phyloP scores from a whole-genome alignment of 139 green algal genomes.

The Pseudopediastrum boryanum region DNA sequence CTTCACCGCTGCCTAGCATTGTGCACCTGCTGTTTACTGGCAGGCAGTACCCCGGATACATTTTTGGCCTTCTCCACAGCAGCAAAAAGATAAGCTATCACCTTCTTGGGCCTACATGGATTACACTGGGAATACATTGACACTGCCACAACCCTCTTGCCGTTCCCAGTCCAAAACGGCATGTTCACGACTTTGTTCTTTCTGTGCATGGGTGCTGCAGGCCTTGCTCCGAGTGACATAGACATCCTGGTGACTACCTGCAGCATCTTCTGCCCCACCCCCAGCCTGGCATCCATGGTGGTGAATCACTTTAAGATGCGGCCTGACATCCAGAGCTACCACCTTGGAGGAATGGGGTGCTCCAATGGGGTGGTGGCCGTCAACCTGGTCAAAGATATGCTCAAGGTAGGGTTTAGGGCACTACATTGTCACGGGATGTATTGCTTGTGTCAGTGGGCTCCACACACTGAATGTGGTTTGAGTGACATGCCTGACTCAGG shows the following conservation, averaged over 20 bases:
- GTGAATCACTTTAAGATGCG: constrained; percentile 76
- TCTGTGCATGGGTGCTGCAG: constrained; percentile 5
- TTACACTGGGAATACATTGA: neutral
- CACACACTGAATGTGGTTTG: too few species aligned
- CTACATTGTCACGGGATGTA: too few species aligned
- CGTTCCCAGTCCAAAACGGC: too few species aligned
- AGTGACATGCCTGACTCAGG: too few species aligned
- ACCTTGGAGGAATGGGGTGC: constrained; percentile 77
- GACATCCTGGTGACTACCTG: constrained; percentile 64
- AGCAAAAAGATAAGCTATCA: neutral
- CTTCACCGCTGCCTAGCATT: too few species aligned
- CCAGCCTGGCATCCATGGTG: constrained; percentile 80
- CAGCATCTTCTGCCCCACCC: constrained; percentile 83
- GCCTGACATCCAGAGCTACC: constrained; percentile 61
- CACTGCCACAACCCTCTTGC: neutral
- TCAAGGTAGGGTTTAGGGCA: constrained; percentile 60
- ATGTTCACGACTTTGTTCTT: neutral
- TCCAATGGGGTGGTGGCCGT: constrained; percentile 72
- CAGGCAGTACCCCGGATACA: neutral
- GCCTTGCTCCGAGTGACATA: constrained; percentile 49
- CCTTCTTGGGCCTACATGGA: neutral
- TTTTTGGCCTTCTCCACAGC: neutral
- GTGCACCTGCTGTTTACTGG: neutral
- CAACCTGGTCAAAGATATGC: constrained; percentile 71
- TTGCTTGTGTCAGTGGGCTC: too few species aligned